These are phyloP conservation scores for Pyrenophora seminiperda DNA, from an alignment of 2,329 filamentous ascomycete species.

Conservation along the genomic window DNA sequence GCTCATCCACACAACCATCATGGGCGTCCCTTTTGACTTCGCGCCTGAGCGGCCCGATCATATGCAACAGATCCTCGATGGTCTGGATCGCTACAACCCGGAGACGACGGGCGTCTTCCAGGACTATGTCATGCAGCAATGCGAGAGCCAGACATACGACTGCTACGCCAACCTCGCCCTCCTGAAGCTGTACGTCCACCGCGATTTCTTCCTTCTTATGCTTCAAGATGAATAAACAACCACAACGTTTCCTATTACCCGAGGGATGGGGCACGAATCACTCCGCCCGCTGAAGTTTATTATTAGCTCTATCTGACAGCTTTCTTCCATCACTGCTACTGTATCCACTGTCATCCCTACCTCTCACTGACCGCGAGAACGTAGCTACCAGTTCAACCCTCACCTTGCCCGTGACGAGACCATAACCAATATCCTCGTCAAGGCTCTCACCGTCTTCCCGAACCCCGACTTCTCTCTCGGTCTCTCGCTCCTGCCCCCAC, in stretches of 20 bases:
- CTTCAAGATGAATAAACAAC: slow-evolving; percentile 72
- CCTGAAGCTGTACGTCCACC: slow-evolving; percentile 82
- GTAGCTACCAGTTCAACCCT: slow-evolving; percentile 98
- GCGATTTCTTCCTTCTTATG: slow-evolving; percentile 13
- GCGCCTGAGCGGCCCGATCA: slow-evolving; percentile 89
- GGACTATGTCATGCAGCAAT: slow-evolving; percentile 92
- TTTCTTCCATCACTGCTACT: slow-evolving; percentile 6
- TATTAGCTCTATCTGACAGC: slow-evolving; percentile 77
- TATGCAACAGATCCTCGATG: slow-evolving; percentile 92
- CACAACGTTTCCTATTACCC: slow-evolving; percentile 99
- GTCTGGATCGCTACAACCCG: slow-evolving; percentile 97
- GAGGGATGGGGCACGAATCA: slow-evolving; percentile 66
- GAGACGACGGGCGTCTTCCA: slow-evolving; percentile 94
- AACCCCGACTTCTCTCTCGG: slow-evolving; percentile 93
- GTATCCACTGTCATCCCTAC: slow-evolving; percentile 1
- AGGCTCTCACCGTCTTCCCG: slow-evolving; percentile 95
- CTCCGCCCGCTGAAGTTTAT: slow-evolving; percentile 69
- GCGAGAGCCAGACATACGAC: slow-evolving; percentile 92
- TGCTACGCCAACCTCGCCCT: slow-evolving; percentile 96
- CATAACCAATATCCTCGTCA: slow-evolving; percentile 98
- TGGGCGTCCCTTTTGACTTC: slow-evolving; percentile 73
- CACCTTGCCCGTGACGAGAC: slow-evolving; percentile 96
- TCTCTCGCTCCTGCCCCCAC: slow-evolving; percentile 89
- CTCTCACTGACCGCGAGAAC: slow-evolving; percentile 20
- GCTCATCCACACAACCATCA: slow-evolving; percentile 43